Conservation (phyloP, 805 yeast species). For the Nakazawaea sp. region DNA sequence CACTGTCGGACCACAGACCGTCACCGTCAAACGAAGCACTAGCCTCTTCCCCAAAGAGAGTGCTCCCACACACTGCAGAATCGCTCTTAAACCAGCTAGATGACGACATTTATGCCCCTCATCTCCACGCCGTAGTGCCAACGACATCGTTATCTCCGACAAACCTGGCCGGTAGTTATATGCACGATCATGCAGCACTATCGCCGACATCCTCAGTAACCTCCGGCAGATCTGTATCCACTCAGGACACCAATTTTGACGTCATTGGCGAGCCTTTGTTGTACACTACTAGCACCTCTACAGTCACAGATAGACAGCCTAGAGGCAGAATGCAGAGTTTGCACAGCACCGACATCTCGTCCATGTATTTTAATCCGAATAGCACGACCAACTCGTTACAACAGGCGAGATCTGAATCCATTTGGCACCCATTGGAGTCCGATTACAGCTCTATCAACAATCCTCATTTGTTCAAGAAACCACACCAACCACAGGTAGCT, state of each 20-base stretch:
- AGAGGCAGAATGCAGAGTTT: not conserved
- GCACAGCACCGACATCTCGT: slow-evolving; percentile 12
- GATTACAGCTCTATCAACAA: slow-evolving; percentile 8
- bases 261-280: slow-evolving; percentile 10
- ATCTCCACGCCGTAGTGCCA: not conserved
- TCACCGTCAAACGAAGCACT: not conserved
- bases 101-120: not conserved
- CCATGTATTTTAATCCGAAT: slow-evolving; percentile 6
- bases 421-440: slow-evolving; percentile 20
- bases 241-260: slow-evolving; percentile 5
- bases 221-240: slow-evolving; percentile 5
- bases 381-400: slow-evolving; percentile 7
- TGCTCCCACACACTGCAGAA: slow-evolving; percentile 8
- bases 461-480: slow-evolving; percentile 6
- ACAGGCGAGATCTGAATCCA: slow-evolving; percentile 13
- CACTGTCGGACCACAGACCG: not conserved
- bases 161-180: not conserved
- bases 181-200: not conserved
- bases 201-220: not conserved
- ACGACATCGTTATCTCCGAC: not conserved
- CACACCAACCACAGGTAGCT: not conserved
- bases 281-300: slow-evolving; percentile 1
- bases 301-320: not conserved
- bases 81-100: slow-evolving; percentile 8
- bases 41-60: not conserved